A percentile compares a stretch with the other conserved stretches of the same genome.
These are phyloP conservation scores for Saccharomyces hybrid DNA, from an alignment of 1,139 yeast species.

Conservation along the genomic window DNA sequence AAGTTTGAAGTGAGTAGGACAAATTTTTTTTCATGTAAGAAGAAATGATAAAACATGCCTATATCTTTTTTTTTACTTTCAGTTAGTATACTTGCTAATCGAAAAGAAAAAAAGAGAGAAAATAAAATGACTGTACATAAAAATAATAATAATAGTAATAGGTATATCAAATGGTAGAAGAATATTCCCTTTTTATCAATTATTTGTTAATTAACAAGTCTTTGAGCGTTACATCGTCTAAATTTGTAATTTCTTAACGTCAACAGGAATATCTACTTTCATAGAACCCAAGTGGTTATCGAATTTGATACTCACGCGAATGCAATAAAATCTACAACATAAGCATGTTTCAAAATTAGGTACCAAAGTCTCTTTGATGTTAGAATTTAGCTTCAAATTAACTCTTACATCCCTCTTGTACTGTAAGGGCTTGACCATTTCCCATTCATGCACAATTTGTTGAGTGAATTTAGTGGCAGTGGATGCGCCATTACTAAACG, in stretches of 20 bases:
- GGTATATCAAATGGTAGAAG: neutral
- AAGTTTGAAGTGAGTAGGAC: conserved; percentile 37
- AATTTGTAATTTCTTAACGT: conserved; percentile 27
- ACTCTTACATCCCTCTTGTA: conserved; percentile 21
- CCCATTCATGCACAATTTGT: conserved; percentile 22
- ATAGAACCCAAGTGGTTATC: conserved; percentile 29
- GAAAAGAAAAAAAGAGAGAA: conserved; percentile 1
- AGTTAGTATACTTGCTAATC: neutral
- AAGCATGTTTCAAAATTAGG: conserved; percentile 55
- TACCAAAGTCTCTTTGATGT: conserved; percentile 39
- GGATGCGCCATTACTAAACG: conserved; percentile 5
- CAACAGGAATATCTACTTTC: conserved; percentile 33
- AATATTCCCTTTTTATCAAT: neutral
- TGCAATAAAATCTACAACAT: conserved; percentile 45
- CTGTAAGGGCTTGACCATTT: conserved; percentile 13
- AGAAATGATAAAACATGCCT: neutral
- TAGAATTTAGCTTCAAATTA: conserved; percentile 27
- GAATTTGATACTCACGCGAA: conserved; percentile 31
- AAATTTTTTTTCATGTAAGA: too few relatives aligned
- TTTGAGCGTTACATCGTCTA: neutral
- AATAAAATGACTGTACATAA: neutral
- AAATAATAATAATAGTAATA: neutral
- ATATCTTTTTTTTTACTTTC: neutral
- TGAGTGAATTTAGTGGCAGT: conserved; percentile 14
- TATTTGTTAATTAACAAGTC: neutral